Evolutionary conservation across 1,284 basidiomycete species (phyloP), one percentile per base, ranked within the genome.

Genomic region (Pyrrhoderma noxium): DNA sequence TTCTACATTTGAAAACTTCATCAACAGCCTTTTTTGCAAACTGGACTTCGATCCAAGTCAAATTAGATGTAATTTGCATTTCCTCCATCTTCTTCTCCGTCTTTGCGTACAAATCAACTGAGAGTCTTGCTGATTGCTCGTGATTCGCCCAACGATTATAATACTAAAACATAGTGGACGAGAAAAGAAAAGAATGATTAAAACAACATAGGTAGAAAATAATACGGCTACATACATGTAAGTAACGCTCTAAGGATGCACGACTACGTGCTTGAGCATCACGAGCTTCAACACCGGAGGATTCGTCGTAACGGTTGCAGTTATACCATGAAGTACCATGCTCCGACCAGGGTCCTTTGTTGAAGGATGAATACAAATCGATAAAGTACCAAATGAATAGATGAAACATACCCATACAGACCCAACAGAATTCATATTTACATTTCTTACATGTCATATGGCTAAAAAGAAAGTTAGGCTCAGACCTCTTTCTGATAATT

Each of bases 11-110:
- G 58, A 85, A 81, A 8, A 91, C 84, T 60, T 87, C 85, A 62
- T 97, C 93, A 2, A 97, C 93, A 0, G 95, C 95, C 68, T 95
- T 94, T 71, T 92, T 92, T 73, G 97, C 93, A 70, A 99, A 99
- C 68, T 98, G 95, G 34, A 94, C 94, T 70, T 99, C 94, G 60
- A 98, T 98, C 95, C 95, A 99, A 2, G 93, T 93, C 36, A 99
- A 71, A 51, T 85, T 79, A 1, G 91, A 91, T 7, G 84, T 85
- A 57, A 91, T 79, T 71, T 98, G 95, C 88, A 99, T 95, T 70
- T 96, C 91, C 69, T 98, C 93, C 95, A 99, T 99, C 82, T 98
- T 98, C 80, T 94, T 94, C 77, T 99, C 94, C 2, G 94, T 98
- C 70, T 93, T 91, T 51, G 78, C 77, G 67, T 96, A 94, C 46